Evolutionary conservation across 1,139 yeast species (phyloP).

Genomic region (Kazachstania sp.): DNA sequence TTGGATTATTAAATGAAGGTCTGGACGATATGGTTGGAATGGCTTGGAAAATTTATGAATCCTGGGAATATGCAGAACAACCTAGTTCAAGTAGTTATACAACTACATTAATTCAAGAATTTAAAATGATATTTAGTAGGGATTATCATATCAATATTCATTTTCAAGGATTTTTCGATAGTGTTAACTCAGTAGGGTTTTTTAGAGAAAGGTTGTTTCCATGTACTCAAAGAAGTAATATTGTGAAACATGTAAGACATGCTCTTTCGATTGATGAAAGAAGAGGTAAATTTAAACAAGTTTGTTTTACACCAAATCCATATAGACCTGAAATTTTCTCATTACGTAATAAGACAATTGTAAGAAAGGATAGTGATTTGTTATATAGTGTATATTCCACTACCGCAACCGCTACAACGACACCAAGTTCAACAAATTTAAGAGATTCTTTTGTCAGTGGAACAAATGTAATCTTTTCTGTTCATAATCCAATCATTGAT

Average conservation of each 20-base stretch:
- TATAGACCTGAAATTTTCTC: constrained; percentile 31
- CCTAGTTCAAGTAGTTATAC: constrained; percentile 39
- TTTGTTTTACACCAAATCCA: constrained; percentile 40
- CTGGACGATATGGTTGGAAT: constrained; percentile 45
- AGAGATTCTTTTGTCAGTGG: not conserved
- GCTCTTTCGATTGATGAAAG: constrained; percentile 60
- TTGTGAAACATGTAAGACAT: constrained; percentile 52
- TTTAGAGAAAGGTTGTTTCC: constrained; percentile 51
- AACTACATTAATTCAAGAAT: constrained; percentile 41
- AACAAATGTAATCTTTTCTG: too few relatives aligned
- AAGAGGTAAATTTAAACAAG: constrained; percentile 52
- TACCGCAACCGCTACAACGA: not conserved
- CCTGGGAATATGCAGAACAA: constrained; percentile 56
- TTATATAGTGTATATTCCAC: not conserved
- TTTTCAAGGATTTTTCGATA: constrained; percentile 60
- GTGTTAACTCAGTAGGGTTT: constrained; percentile 56
- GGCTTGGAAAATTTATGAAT: constrained; percentile 54
- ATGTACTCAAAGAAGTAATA: constrained; percentile 41
- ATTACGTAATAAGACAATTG: constrained; percentile 19
- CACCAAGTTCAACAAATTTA: not conserved
- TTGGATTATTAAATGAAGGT: constrained; percentile 48
- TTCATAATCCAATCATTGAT: constrained; percentile 5
- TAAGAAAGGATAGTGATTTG: not conserved
- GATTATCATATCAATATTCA: constrained; percentile 36
- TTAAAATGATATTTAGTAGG: constrained; percentile 44